Evolutionary conservation across 495 filamentous ascomycete genomes (phyloP), one percentile per base, ranked within the genome.

Genomic region (Trichoderma gamsii): DNA sequence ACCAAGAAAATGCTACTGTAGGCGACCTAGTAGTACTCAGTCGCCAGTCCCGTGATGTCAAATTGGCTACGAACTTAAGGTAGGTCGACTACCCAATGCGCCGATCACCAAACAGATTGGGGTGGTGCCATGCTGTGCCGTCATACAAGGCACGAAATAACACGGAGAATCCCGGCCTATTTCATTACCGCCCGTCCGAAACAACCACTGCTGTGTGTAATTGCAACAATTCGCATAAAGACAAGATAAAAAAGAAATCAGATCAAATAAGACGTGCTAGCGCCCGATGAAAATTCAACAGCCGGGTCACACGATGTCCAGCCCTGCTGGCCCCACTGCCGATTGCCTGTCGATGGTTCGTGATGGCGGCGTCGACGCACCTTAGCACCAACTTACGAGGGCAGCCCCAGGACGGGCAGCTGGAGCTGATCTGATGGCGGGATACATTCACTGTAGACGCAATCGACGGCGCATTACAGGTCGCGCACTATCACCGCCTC

Each of bases 281-380:
- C 15, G 15, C 15, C 44, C n/a, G n/a, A 9, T 59, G 0, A 59
- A 25, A 12, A 5, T 21, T 16, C 16, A 18, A 61, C 25, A 61
- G 25, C 25, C 25, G 25, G 25, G 56, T 61, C 56, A 61, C 56
- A 61, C 56, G 56, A 61, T 23, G 23, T 25, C 51, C 51, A 59
- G 51, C 51, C 51, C 51, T 59, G 56, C 51, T 23, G n/a, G n/a
- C 56, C 56, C 56, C 56, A 61, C 56, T 21, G 23, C 56, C 27
- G 56, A 61, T 61, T 32, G 56, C 56, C 56, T 61, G 56, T 61
- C 56, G 56, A 61, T 61, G 51, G 51, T 61, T 61, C 56, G 56
- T 61, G 56, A 61, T 61, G 56, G 56, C 56, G 56, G 16, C 25
- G 27, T 13, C 16, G 56, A 18, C 13, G 51, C 51, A 23, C n/a